Evolutionary conservation across 768 basidiomycete species (phyloP), one percentile per base, ranked within the genome.

Genomic region (Clitopilus hobsonii): DNA sequence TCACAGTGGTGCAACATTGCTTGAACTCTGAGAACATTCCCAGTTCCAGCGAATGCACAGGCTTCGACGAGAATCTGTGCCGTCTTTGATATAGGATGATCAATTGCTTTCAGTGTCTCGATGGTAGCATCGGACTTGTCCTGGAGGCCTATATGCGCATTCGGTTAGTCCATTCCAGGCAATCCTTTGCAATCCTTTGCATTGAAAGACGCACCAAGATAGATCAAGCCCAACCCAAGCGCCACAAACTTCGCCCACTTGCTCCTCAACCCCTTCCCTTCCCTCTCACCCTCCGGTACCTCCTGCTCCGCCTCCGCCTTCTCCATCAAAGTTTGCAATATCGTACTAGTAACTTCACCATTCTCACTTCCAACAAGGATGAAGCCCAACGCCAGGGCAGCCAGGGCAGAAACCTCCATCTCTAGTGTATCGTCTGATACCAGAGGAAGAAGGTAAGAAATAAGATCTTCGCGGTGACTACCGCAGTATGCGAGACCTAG

Each of bases 321-420:
- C 67, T 96, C 93, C 90, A 95, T 91, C 65, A 99, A 67, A 2
- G 90, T 88, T 73, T 96, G 94, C 65, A 98, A 73, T 54, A 99
- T 94, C 0, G 88, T 85, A 55, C 85, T 84, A 6, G 93, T 88
- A 14, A 97, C 85, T 59, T 99, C 97, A 5, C 94, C 94, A 60
- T 98, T 89, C 49, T 88, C 92, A 64, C 94, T 94, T 16, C 96
- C 96, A 22, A 96, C 94, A 63, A 93, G 97, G 52, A 98, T 86
- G 70, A 98, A 96, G 1, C 96, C 96, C 8, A 98, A 80, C 0
- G 96, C 85, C 14, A 99, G 76, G 0, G 95, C 86, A 16, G 94
- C 85, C 54, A 96, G 77, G 45, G 89, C 82, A 2, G 86, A 85
- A 38, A 99, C 84, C 69, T 98, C 96, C 86, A 94, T 96, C 18